Evolutionary conservation across 2,329 filamentous ascomycete genomes (phyloP), one percentile per base, ranked within the genome.

Genomic region (Alternaria arborescens): DNA sequence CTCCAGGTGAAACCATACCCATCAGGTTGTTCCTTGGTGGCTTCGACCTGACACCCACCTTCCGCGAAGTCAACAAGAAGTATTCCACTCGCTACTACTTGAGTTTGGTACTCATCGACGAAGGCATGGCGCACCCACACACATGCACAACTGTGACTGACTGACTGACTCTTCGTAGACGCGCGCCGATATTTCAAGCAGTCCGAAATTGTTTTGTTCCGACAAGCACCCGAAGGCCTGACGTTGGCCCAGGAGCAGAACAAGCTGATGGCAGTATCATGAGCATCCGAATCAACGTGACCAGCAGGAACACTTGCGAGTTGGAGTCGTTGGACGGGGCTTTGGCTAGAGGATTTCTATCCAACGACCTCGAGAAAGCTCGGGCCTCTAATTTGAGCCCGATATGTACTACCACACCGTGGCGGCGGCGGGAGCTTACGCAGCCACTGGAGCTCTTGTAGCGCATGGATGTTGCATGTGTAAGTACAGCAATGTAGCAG

Each of bases 21-120:
- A 99, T 99, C 75, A 88, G 95, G 71, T 85, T 99, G 56, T 99
- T 99, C 87, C 88, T 99, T 10, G 95, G 95, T 62, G 95, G 95
- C 53, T 99, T 99, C 78, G 96, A 99, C 80, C 82, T 99, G 65
- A 99, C 95, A 5, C 95, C 95, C 16, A 99, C 95, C 12, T 99
- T 99, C 87, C 91, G 95, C 64, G 95, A 99, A 79, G 96, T 99
- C 70, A 99, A 99, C 87, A 99, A 99, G 86, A 99, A 99, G 82
- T 99, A 97, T 81, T 98, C 94, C 26, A 98, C 94, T 38, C 87
- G 95, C 74, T 99, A 99, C 82, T 99, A 99, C 82, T 87, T 99
- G 65, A 97, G 94, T 77, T 83, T 99, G 64, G 95, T 99, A 22
- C 86, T 97, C 69, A 97, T 97, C 70, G 94, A 97, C 75, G 94